Evolutionary conservation across 768 basidiomycete species (phyloP).

Genomic region (Gloeopeniophorella convolvens): DNA sequence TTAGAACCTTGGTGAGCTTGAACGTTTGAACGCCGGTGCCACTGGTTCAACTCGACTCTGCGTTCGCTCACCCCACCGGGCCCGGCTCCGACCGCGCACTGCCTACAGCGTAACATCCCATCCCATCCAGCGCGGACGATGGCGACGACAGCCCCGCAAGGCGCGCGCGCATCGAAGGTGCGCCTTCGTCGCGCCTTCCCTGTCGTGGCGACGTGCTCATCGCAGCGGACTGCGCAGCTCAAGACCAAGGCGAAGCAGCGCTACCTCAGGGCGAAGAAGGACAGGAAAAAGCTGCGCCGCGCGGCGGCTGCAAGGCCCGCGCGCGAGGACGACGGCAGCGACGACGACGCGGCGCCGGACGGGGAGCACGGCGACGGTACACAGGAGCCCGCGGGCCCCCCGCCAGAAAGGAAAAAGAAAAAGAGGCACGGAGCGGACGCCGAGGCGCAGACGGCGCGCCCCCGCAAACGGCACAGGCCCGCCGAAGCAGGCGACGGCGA

Average conservation of each 20-base stretch:
- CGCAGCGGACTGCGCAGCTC: constrained; percentile 26
- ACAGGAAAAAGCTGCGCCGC: constrained; percentile 50
- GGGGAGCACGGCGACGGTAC: neutral
- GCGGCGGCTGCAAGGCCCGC: constrained; percentile 25
- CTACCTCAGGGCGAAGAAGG: constrained; percentile 68
- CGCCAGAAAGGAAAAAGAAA: constrained; percentile 3
- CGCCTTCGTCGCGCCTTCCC: neutral
- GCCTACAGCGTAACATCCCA: no score
- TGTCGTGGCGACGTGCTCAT: neutral
- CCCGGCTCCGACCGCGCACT: no score
- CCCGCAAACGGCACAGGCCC: constrained; percentile 37
- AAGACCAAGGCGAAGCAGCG: constrained; percentile 70
- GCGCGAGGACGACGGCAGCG: constrained; percentile 14
- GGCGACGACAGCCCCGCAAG: no score
- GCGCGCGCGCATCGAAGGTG: no score
- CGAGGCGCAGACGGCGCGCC: constrained; percentile 21
- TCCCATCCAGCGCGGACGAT: no score
- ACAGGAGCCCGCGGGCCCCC: neutral
- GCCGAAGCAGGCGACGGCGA: neutral
- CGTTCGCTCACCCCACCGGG: no score
- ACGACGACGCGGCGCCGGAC: constrained; percentile 23
- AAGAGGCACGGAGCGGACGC: neutral
- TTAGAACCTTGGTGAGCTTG: no score
- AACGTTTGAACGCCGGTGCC: no score
- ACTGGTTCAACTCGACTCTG: no score